Conservation (phyloP, 2,329 filamentous ascomycete species). For the Waltergamsia citrina region DNA sequence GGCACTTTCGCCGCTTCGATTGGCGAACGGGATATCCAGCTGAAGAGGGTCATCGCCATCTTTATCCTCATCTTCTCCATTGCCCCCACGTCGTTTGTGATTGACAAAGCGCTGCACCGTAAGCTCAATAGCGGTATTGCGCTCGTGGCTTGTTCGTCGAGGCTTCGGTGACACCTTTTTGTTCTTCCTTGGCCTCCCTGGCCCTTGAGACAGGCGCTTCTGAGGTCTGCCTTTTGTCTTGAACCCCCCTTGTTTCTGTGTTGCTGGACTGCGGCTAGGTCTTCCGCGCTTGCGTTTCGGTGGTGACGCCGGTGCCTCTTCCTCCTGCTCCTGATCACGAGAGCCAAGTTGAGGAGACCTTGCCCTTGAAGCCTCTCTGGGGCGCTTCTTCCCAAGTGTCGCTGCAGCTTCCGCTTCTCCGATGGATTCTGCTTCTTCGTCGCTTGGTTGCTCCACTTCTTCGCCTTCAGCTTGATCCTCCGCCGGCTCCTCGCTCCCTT, state of each 20-base stretch:
- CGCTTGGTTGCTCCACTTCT: no score
- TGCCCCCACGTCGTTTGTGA: slow-evolving; percentile 25
- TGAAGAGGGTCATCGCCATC: slow-evolving; percentile 38
- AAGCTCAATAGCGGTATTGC: slow-evolving; percentile 33
- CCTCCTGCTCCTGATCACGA: slow-evolving; percentile 12
- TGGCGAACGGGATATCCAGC: slow-evolving; percentile 42
- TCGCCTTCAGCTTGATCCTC: slow-evolving; percentile 12
- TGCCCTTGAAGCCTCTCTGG: slow-evolving; percentile 23
- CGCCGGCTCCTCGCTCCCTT: slow-evolving; percentile 12
- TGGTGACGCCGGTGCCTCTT: slow-evolving; percentile 12
- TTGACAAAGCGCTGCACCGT: slow-evolving; percentile 50
- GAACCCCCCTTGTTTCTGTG: slow-evolving; percentile 25
- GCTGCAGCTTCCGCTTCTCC: slow-evolving; percentile 30
- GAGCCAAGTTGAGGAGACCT: slow-evolving; percentile 32
- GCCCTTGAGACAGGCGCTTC: slow-evolving; percentile 27
- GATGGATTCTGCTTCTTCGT: slow-evolving; percentile 33
- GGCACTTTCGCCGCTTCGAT: slow-evolving; percentile 46
- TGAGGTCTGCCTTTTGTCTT: slow-evolving; percentile 5
- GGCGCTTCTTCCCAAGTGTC: slow-evolving; percentile 31
- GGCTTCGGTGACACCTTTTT: not conserved
- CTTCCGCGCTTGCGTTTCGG: slow-evolving; percentile 20
- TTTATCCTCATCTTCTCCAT: slow-evolving; percentile 28
- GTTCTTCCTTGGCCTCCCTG: slow-evolving; percentile 5
- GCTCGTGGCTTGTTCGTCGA: not conserved
- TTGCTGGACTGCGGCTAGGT: slow-evolving; percentile 28